A percentile compares a stretch with the other conserved stretches of the same genome.
These are phyloP conservation scores for Trichophyton simii DNA, from an alignment of 2,329 filamentous ascomycete genomes.

Conservation along the genomic window DNA sequence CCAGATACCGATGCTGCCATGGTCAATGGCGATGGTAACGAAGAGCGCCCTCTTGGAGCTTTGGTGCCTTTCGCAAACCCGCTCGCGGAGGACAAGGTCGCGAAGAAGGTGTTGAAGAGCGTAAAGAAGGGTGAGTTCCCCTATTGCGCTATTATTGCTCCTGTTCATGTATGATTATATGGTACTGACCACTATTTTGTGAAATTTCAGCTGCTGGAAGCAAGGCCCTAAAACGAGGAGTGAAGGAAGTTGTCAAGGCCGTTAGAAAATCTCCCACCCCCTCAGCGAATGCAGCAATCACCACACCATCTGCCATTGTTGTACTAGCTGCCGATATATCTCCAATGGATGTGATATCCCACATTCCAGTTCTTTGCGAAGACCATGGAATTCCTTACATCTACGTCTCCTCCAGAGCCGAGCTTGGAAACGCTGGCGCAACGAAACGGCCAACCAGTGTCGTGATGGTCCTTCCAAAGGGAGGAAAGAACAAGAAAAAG, in stretches of 20 bases:
- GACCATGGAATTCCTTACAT: conserved; percentile 96
- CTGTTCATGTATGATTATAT: not conserved
- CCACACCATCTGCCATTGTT: conserved; percentile 60
- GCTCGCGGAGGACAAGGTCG: conserved; percentile 38
- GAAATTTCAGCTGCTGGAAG: conserved; percentile 65
- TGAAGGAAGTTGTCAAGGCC: conserved; percentile 97
- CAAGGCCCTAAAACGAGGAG: conserved; percentile 91
- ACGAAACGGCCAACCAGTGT: conserved; percentile 96
- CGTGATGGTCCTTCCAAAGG: conserved; percentile 60
- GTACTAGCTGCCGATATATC: conserved; percentile 95
- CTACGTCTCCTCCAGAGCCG: conserved; percentile 82
- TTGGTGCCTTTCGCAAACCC: conserved; percentile 40
- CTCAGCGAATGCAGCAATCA: conserved; percentile 49
- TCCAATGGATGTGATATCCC: conserved; percentile 95
- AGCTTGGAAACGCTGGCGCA: conserved; percentile 82
- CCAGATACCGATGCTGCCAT: conserved; percentile 21
- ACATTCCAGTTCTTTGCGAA: conserved; percentile 95
- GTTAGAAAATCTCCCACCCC: conserved; percentile 78
- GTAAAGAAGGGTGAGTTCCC: conserved; percentile 38
- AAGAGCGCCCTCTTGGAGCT: conserved; percentile 30
- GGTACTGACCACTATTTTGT: conserved; percentile 13
- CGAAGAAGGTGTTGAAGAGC: conserved; percentile 40
- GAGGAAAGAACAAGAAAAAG: conserved; percentile 40
- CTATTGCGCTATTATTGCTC: not conserved
- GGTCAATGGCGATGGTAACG: conserved; percentile 18